phyloP scores from a whole-genome alignment of 139 green algal genomes.

The Coccomyxa sp. region DNA sequence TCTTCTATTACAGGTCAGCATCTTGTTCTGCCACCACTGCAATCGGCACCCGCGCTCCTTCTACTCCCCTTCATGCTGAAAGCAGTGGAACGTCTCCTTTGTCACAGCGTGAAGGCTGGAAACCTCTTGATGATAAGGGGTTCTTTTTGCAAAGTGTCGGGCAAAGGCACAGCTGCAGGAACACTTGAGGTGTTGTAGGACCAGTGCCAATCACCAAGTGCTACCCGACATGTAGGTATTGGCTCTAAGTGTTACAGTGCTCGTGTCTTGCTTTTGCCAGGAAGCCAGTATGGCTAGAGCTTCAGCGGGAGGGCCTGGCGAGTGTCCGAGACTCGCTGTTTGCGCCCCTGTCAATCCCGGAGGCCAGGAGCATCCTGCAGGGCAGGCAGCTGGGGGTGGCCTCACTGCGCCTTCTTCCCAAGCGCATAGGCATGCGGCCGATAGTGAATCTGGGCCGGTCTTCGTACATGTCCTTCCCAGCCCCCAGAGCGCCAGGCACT shows the following conservation, averaged over 20 bases:
- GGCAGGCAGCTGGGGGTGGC: slow-evolving; percentile 62
- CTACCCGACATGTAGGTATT: too few relatives aligned
- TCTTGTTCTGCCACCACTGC: not conserved
- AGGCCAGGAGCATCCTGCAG: slow-evolving; percentile 39
- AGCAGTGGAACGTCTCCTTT: not conserved
- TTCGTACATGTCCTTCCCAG: slow-evolving; percentile 34
- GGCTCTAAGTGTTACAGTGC: not conserved
- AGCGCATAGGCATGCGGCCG: slow-evolving; percentile 63
- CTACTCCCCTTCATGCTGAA: not conserved
- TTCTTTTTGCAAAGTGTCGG: not conserved
- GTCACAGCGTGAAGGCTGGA: slow-evolving; percentile 2
- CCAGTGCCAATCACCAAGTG: too few relatives aligned
- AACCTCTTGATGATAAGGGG: not conserved
- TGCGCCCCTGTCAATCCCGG: slow-evolving; percentile 11
- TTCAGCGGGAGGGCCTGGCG: slow-evolving; percentile 30
- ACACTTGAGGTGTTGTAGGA: too few relatives aligned
- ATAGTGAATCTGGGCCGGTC: slow-evolving; percentile 69
- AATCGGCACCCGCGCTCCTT: not conserved
- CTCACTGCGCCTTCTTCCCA: slow-evolving; percentile 75
- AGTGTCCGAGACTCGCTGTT: slow-evolving; percentile 35
- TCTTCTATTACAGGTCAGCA: slow-evolving; percentile 73
- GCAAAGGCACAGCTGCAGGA: too few relatives aligned
- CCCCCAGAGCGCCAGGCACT: not conserved
- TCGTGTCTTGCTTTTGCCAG: slow-evolving; percentile 16
- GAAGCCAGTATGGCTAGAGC: slow-evolving; percentile 75